A percentile compares a stretch with the other conserved stretches of the same genome.
Conservation (phyloP, 2,329 filamentous ascomycete species). For the Juglanconis oblonga region DNA sequence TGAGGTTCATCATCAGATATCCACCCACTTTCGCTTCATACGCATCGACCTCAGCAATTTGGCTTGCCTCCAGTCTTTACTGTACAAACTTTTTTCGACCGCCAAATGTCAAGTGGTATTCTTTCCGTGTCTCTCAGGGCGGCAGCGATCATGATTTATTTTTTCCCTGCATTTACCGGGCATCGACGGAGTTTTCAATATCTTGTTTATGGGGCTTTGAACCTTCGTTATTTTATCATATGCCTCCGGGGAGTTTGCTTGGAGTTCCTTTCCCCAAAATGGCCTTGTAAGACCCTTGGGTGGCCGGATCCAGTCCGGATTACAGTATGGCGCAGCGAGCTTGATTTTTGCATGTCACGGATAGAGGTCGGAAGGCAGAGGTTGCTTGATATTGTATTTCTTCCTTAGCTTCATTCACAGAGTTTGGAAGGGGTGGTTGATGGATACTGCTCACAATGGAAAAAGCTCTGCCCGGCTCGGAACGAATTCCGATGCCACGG, state of each 20-base stretch:
- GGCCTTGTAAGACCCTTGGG: not conserved
- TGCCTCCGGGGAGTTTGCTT: not conserved
- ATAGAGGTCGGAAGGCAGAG: not conserved
- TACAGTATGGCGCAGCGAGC: not conserved
- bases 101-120: too few relatives aligned
- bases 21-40: not conserved
- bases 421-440: not conserved
- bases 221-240: not conserved
- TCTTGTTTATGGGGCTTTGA: not conserved
- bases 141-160: not conserved
- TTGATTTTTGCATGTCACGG: not conserved
- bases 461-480: not conserved
- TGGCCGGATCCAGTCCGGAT: not conserved
- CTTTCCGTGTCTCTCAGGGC: not conserved
- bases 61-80: not conserved
- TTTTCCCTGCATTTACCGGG: not conserved
- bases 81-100: not conserved
- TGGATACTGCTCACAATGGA: not conserved
- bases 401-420: not conserved
- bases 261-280: not conserved
- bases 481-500: not conserved
- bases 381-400: not conserved
- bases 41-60: not conserved
- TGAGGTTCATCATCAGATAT: not conserved
- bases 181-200: not conserved